These are phyloP conservation scores for Magnolia changhungtana DNA, from an alignment of 164 flowering plant genomes.

Conservation along the genomic window DNA sequence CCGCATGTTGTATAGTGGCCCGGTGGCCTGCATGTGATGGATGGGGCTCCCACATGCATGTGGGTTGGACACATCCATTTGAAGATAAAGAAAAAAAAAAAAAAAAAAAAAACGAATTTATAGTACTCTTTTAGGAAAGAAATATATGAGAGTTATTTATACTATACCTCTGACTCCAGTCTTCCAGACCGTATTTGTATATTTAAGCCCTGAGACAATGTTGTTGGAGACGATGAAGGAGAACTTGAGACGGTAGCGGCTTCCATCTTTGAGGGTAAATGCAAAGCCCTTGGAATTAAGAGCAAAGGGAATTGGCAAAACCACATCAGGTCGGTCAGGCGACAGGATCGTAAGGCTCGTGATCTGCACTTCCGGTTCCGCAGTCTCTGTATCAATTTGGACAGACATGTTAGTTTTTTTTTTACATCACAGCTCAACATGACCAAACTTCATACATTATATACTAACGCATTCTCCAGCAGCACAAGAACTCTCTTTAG, in stretches of 20 bases:
- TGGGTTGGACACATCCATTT: background rate
- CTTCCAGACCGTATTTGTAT: slow-evolving; percentile 55
- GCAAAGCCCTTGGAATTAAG: slow-evolving; percentile 31
- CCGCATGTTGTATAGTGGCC: too few relatives aligned
- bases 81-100: background rate
- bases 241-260: slow-evolving; percentile 41
- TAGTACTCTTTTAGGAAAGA: background rate
- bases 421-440: background rate
- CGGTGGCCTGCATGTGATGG: background rate
- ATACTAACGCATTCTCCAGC: too few relatives aligned
- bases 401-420: background rate
- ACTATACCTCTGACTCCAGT: slow-evolving; percentile 43
- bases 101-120: background rate
- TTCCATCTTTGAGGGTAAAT: slow-evolving; percentile 50
- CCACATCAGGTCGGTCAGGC: slow-evolving; percentile 31
- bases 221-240: slow-evolving; percentile 42
- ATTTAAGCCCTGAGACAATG: slow-evolving; percentile 52
- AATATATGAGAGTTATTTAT: too few relatives aligned
- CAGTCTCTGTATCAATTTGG: slow-evolving; percentile 23
- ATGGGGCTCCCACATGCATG: background rate
- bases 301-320: slow-evolving; percentile 38
- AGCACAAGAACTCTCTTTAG: too few relatives aligned
- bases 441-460: background rate
- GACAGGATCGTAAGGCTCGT: slow-evolving; percentile 40
- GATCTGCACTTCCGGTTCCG: slow-evolving; percentile 46